A percentile compares a stretch with the other conserved stretches of the same genome.
phyloP scores from a whole-genome alignment of 1,139 yeast genomes.

The Meyerozyma sp. region DNA sequence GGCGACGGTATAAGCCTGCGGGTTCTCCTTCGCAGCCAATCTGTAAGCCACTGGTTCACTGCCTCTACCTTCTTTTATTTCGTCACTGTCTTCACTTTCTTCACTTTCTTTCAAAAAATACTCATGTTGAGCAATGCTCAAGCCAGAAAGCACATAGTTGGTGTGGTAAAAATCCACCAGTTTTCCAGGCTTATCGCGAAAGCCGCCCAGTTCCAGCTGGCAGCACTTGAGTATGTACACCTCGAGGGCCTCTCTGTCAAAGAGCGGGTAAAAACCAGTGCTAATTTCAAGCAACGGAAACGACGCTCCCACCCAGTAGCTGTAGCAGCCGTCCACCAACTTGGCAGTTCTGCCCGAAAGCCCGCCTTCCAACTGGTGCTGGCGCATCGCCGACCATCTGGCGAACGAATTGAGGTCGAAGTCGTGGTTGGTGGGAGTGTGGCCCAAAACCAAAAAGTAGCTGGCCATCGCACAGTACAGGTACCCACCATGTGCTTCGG shows the following conservation, averaged over 20 bases:
- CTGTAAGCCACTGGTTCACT: constrained; percentile 22
- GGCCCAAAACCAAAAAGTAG: constrained; percentile 42
- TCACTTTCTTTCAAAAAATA: constrained; percentile 24
- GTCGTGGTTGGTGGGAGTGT: constrained; percentile 15
- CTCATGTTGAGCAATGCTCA: constrained; percentile 62
- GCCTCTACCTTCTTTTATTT: background rate
- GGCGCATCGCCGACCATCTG: constrained; percentile 70
- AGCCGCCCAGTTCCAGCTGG: constrained; percentile 66
- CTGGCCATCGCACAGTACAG: constrained; percentile 86
- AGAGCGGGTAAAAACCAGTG: constrained; percentile 21
- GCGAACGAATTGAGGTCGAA: constrained; percentile 39
- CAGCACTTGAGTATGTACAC: constrained; percentile 72
- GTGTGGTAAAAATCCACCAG: constrained; percentile 86
- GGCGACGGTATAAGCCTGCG: constrained; percentile 18
- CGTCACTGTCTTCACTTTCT: background rate
- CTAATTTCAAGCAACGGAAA: constrained; percentile 57
- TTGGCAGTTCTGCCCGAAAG: constrained; percentile 87
- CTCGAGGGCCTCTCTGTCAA: constrained; percentile 51
- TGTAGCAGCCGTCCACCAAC: constrained; percentile 92
- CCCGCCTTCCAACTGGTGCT: constrained; percentile 73
- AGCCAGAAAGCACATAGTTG: constrained; percentile 75
- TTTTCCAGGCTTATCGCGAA: constrained; percentile 84
- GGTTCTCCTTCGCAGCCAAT: constrained; percentile 13
- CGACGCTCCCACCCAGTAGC: constrained; percentile 91
- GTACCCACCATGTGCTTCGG: constrained; percentile 98